Base-by-base conservation (phyloP, 495 filamentous ascomycete genomes). In the Chaetomidium leptoderma region DNA sequence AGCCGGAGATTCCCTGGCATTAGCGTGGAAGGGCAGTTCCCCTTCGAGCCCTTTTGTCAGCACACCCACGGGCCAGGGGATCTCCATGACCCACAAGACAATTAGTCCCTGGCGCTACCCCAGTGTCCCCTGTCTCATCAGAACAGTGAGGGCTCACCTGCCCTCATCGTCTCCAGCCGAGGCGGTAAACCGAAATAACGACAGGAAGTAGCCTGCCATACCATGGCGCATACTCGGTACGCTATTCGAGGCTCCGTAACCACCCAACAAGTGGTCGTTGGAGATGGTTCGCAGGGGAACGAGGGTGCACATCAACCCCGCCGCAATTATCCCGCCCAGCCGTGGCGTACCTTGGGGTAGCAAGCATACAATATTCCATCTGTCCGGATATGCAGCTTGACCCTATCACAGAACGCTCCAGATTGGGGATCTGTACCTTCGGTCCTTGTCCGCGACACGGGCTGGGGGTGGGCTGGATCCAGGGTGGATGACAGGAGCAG, bases 41-140 rank as follows among this genome's bases (percentile, higher is more conserved):
- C 44, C 35, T n/a, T n/a, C n/a, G n/a, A n/a, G n/a, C n/a, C n/a
- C n/a, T 46, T 59, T 59, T 59, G 50, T 50, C 42, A 48, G 50
- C 50, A 17, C 30, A 7, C 24, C 24, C n/a, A 39, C 26, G 30
- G 14, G 11, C 5, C 33, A 27, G 30, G 49, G 40, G 7, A 32
- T n/a, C 32, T 40, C 49, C 21, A 47, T 53, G 51, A 7, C 16
- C 17, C 23, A 16, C 1, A 29, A 35, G 11, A 39, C 6, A n/a
- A 5, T 17, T 45, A 29, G 21, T 42, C 11, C 47, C 19, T 36
- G 47, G 8, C 39, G 7, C 17, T 30, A 14, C 37, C 35, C 46
- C 36, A 13, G n/a, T 26, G 16, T 19, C 52, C 23, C 33, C 39
- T 32, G 29, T 16, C 21, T 40, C 52, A 24, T 55, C 52, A 17